Conservation (phyloP, 1,284 basidiomycete genomes). For the Irpex sp. region DNA sequence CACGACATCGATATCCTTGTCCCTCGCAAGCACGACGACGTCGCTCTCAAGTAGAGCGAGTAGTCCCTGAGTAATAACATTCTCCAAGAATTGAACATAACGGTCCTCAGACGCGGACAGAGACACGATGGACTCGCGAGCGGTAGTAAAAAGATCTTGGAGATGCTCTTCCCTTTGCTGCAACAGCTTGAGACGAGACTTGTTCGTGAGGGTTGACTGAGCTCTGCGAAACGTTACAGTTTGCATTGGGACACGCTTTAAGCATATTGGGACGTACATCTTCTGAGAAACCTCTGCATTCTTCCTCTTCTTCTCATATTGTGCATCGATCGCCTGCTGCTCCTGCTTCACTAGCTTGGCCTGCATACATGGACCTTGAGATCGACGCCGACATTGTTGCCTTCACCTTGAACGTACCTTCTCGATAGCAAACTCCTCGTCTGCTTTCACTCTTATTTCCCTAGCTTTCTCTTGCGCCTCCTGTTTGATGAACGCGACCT, state of each 20-base stretch:
- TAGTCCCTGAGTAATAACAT: conserved; percentile 77
- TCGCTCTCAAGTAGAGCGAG: conserved; percentile 62
- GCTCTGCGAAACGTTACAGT: conserved; percentile 53
- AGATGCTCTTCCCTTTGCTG: conserved; percentile 92
- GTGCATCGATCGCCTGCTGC: conserved; percentile 86
- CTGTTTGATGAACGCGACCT: conserved; percentile 97
- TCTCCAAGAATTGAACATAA: conserved; percentile 78
- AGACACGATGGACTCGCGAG: conserved; percentile 61
- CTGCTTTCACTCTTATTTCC: conserved; percentile 95
- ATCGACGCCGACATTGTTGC: not conserved
- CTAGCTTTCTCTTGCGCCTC: conserved; percentile 94
- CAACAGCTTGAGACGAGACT: conserved; percentile 88
- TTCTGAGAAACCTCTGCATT: conserved; percentile 90
- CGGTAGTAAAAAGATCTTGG: conserved; percentile 82
- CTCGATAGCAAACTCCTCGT: conserved; percentile 96
- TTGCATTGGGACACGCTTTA: not conserved
- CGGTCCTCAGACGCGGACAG: conserved; percentile 70
- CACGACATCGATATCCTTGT: conserved; percentile 55
- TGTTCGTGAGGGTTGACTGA: conserved; percentile 95
- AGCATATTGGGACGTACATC: conserved; percentile 62
- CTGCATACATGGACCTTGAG: conserved; percentile 35
- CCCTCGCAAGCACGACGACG: conserved; percentile 60
- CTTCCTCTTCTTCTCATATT: conserved; percentile 93
- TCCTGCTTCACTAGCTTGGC: conserved; percentile 96
- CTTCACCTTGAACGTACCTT: conserved; percentile 55